Evolutionary conservation across 108 stramenopile species (phyloP), one percentile per base, ranked within the genome.

Genomic region (Cyclotella kingstonii): DNA sequence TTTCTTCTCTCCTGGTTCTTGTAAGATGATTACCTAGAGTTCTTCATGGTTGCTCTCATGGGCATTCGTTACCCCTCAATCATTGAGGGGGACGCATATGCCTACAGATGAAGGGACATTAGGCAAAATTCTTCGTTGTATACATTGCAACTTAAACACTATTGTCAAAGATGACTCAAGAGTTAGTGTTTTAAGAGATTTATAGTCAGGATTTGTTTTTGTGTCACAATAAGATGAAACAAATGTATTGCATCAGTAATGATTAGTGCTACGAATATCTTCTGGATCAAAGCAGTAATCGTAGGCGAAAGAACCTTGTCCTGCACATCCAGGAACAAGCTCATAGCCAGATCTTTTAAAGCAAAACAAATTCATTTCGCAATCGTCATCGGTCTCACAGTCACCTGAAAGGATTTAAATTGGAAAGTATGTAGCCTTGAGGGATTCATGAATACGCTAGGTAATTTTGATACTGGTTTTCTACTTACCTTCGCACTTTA

Each of bases 281-380:
- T 56, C 27, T 31, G 72, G 63, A 59, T 73, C 72, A 54, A 73
- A 73, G 19, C 72, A 73, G 30, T 65, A 65, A 43, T 65, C 49
- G 14, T 38, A 35, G 3, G 43, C 62, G 31, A 23, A 38, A 10
- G 5, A 26, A 22, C 72, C 72, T 49, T 73, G 71, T 23, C 72
- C 72, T 4, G 72, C 72, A 41, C 72, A 73, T 40, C 72, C 72
- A 6, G 72, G 72, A 5, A 73, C 45, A 25, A 51, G 29, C 26
- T 64, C 63, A 31, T 31, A 70, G 27, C 46, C 60, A 28, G 31
- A 26, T 46, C 72, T 29, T 28, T 33, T 18, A 52, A 40, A 73
- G 45, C 72, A 73, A 54, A 18, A 65, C 17, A 66, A 56, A 22
- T 54, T 22, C 44, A 47, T 56, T n/a, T 47, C 35, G 21, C 65